Percentiles rank a stretch among this genome's conserved stretches.
These are phyloP conservation scores for Chrysoporthe austroafricana DNA, from an alignment of 2,329 filamentous ascomycete species.

Conservation along the genomic window DNA sequence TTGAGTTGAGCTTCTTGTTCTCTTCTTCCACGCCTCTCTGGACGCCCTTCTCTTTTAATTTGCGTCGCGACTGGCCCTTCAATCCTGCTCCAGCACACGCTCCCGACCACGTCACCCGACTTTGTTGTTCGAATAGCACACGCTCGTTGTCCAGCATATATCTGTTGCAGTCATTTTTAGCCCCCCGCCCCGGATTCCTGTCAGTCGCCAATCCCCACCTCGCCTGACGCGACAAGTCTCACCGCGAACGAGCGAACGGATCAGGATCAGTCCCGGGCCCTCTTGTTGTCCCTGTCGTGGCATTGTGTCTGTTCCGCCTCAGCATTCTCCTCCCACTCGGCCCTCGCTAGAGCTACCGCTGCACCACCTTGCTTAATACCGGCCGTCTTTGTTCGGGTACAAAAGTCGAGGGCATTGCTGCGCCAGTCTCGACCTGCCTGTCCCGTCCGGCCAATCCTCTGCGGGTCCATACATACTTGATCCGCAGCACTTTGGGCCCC, in stretches of 20 bases:
- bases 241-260: slow-evolving; percentile 12
- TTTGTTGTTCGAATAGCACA: slow-evolving; percentile 27
- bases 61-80: slow-evolving; percentile 17
- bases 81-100: slow-evolving; percentile 14
- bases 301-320: slow-evolving; percentile 21
- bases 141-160: slow-evolving; percentile 30
- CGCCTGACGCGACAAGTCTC: slow-evolving; percentile 17
- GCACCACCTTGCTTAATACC: slow-evolving; percentile 22
- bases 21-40: slow-evolving; percentile 25
- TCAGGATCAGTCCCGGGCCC: slow-evolving; percentile 6
- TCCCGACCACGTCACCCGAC: slow-evolving; percentile 20
- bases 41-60: slow-evolving; percentile 19
- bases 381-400: slow-evolving; percentile 27
- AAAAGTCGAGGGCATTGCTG: slow-evolving; percentile 16
- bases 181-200: slow-evolving; percentile 14
- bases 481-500: slow-evolving; percentile 25
- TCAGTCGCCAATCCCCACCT: slow-evolving; percentile 1
- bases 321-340: slow-evolving; percentile 18
- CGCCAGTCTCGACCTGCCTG: slow-evolving; percentile 17
- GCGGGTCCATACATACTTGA: slow-evolving; percentile 22
- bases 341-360: slow-evolving; percentile 20
- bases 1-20: slow-evolving; percentile 29
- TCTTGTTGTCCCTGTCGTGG: slow-evolving; percentile 21
- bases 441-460: slow-evolving; percentile 15
- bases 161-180: slow-evolving; percentile 18